Conservation (phyloP, 1,284 basidiomycete genomes). For the Boletus hoseneyae region DNA sequence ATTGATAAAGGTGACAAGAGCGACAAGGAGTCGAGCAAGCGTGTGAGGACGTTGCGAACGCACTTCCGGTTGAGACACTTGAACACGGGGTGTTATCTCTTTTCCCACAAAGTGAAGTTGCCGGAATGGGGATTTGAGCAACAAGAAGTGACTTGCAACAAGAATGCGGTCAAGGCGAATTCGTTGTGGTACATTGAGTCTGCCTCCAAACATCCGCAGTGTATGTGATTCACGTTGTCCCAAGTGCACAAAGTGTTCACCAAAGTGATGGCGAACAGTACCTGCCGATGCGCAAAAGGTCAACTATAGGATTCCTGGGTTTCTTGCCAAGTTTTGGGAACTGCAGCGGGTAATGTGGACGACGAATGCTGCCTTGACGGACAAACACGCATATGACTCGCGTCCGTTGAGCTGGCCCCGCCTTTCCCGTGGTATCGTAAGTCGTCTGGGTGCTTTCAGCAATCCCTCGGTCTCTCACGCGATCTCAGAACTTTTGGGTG, state of each 20-base stretch:
- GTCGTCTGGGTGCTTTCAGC: conserved; percentile 30
- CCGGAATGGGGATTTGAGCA: conserved; percentile 98
- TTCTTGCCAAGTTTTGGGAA: conserved; percentile 89
- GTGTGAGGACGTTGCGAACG: conserved; percentile 79
- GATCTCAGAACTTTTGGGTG: conserved; percentile 90
- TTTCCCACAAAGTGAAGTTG: conserved; percentile 96
- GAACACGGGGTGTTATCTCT: conserved; percentile 92
- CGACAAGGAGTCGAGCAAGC: conserved; percentile 67
- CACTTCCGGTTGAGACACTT: conserved; percentile 84
- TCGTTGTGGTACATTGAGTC: conserved; percentile 97
- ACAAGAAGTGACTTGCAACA: conserved; percentile 98
- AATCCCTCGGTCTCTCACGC: background rate
- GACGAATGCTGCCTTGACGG: conserved; percentile 95
- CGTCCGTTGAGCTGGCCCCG: conserved; percentile 88
- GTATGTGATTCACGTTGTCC: conserved; percentile 47
- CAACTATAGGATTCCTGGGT: conserved; percentile 86
- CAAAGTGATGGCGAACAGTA: conserved; percentile 43
- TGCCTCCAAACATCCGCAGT: conserved; percentile 60
- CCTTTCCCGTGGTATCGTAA: conserved; percentile 87
- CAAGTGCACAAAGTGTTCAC: background rate
- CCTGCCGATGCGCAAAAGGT: conserved; percentile 70
- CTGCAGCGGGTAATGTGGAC: conserved; percentile 96
- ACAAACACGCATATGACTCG: conserved; percentile 93
- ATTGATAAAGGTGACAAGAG: conserved; percentile 68
- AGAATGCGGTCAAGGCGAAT: conserved; percentile 88